These are phyloP conservation scores for Lactarius pseudohatsudake DNA, from an alignment of 768 basidiomycete species.

Conservation along the genomic window DNA sequence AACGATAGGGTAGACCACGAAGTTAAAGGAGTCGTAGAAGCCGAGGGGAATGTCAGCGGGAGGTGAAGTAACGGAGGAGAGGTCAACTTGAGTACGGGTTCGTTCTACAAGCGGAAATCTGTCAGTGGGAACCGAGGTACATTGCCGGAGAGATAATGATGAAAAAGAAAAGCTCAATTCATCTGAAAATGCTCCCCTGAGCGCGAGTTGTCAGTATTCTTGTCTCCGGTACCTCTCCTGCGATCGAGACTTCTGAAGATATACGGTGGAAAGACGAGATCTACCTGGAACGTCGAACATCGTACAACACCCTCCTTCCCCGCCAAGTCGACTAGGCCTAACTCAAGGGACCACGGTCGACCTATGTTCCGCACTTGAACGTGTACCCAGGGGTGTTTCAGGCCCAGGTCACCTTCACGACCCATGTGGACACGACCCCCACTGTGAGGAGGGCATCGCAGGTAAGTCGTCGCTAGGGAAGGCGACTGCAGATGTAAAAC, in stretches of 20 bases:
- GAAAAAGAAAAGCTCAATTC: conserved; percentile 3
- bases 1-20: conserved; percentile 67
- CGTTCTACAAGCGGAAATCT: conserved; percentile 44
- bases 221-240: background rate
- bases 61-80: conserved; percentile 65
- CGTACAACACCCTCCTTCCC: conserved; percentile 61
- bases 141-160: conserved; percentile 5
- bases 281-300: conserved; percentile 81
- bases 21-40: conserved; percentile 58
- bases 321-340: conserved; percentile 65
- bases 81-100: conserved; percentile 49
- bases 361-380: conserved; percentile 69
- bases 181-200: conserved; percentile 7
- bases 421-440: conserved; percentile 17
- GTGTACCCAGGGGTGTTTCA: conserved; percentile 74
- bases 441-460: conserved; percentile 54
- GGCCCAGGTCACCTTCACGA: conserved; percentile 43
- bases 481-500: conserved; percentile 83
- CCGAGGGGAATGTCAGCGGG: conserved; percentile 62
- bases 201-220: background rate
- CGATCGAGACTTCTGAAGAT: conserved; percentile 16
- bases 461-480: conserved; percentile 62
- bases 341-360: conserved; percentile 72
- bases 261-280: conserved; percentile 27
- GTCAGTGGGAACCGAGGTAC: conserved; percentile 7